phyloP scores from a whole-genome alignment of 225 moss, liverwort and hornwort species.

The Anthoceros angustus region DNA sequence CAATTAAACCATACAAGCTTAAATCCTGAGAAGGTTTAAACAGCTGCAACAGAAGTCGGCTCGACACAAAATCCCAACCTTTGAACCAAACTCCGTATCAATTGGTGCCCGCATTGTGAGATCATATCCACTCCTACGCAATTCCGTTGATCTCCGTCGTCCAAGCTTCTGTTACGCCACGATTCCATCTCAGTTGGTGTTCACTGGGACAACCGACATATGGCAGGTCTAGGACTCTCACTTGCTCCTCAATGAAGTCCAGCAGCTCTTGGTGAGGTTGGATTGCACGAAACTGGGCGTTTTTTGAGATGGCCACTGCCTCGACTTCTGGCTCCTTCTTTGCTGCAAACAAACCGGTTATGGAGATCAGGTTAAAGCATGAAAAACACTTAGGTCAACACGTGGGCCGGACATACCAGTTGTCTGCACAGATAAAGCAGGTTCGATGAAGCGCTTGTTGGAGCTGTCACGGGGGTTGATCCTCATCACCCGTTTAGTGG shows the following conservation, averaged over 20 bases:
- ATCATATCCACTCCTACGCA: slow-evolving; percentile 78
- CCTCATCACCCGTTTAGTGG: slow-evolving; percentile 28
- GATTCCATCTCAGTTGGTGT: neutral
- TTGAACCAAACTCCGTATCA: slow-evolving; percentile 59
- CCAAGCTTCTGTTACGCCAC: slow-evolving; percentile 50
- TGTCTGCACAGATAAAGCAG: slow-evolving; percentile 8
- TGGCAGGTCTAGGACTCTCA: slow-evolving; percentile 4
- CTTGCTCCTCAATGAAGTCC: slow-evolving; percentile 65
- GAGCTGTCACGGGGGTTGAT: slow-evolving; percentile 41
- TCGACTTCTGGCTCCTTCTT: neutral
- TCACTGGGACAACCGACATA: neutral
- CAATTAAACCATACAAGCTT: slow-evolving; percentile 25
- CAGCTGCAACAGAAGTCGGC: slow-evolving; percentile 10
- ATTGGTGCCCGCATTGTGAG: slow-evolving; percentile 69
- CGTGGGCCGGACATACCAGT: slow-evolving; percentile 18
- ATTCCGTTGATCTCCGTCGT: slow-evolving; percentile 68
- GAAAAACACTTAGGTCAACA: neutral
- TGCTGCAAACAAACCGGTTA: neutral
- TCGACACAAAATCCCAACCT: slow-evolving; percentile 34
- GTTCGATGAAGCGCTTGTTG: slow-evolving; percentile 43
- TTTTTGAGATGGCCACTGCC: slow-evolving; percentile 25
- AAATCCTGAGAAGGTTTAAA: slow-evolving; percentile 3
- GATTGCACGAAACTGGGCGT: slow-evolving; percentile 74
- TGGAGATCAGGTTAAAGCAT: neutral
- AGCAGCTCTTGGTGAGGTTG: slow-evolving; percentile 65